Evolutionary conservation across 106 monocot genomes (phyloP), one percentile per base, ranked within the genome.

Genomic region (Narthecium ossifragum): DNA sequence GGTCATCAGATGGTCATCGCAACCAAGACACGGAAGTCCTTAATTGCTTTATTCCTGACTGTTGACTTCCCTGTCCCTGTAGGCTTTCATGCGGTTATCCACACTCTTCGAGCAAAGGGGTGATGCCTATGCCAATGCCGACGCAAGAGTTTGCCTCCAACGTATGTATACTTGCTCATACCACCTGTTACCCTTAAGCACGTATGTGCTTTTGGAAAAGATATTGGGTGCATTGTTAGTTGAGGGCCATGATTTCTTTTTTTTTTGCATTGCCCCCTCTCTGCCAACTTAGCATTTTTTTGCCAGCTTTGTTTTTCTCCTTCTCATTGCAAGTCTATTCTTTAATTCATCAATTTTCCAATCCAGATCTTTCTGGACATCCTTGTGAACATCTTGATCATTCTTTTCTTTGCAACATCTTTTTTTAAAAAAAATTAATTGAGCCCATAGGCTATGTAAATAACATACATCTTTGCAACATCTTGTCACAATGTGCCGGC

Each of bases 111-210:
- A 77, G 57, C 66, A 81, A 67, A 80, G 85, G 56, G 80, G 80
- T 8, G 70, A 80, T 53, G 77, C 76, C n/a, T 85, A 85, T 77
- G 77, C 80, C 37, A 85, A 85, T 64, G 80, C 85, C 23, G 80
- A 85, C 60, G 73, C 73, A 38, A 85, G 74, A 54, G 76, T 85
- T 57, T 81, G 62, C 66, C 77, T 85, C 41, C 69, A 81, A 71
- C 43, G 85, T 85, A 74, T 53, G 69, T 28, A 49, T 66, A 43
- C 43, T 43, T 1, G 43, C 43, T 43, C 43, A 43, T n/a, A n/a
- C n/a, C n/a, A n/a, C n/a, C n/a, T n/a, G n/a, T n/a, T n/a, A n/a
- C n/a, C n/a, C n/a, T n/a, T n/a, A n/a, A n/a, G n/a, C n/a, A n/a
- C n/a, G n/a, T n/a, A n/a, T n/a, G n/a, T n/a, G n/a, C n/a, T n/a